These are phyloP conservation scores for Hypoxylon sp. DNA, from an alignment of 2,329 filamentous ascomycete genomes.

Conservation along the genomic window DNA sequence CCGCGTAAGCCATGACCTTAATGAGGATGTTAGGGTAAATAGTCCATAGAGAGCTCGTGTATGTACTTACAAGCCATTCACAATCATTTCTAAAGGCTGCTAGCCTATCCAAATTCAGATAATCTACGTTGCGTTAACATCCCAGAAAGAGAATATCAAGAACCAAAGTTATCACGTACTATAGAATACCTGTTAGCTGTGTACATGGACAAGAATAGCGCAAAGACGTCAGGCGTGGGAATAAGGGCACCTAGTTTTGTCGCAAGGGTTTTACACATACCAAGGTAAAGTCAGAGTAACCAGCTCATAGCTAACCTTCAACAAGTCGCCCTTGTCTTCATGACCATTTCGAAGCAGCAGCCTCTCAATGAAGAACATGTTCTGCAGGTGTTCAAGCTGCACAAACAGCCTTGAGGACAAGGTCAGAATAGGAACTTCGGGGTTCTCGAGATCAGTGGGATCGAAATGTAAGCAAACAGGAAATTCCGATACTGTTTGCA, in stretches of 20 bases:
- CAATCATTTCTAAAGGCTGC: conserved; percentile 60
- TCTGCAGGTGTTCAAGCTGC: conserved; percentile 67
- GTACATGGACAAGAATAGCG: neutral
- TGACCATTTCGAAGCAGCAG: conserved; percentile 65
- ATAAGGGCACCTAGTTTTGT: neutral
- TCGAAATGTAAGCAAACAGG: conserved; percentile 59
- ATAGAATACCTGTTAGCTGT: conserved; percentile 17
- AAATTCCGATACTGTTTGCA: conserved; percentile 54
- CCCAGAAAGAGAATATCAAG: no score
- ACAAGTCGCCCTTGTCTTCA: conserved; percentile 57
- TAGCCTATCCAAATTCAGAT: conserved; percentile 61
- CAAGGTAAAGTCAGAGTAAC: conserved; percentile 61
- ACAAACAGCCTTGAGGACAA: conserved; percentile 64
- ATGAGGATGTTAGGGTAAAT: conserved; percentile 7
- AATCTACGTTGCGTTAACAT: conserved; percentile 27
- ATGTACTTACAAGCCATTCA: conserved; percentile 63
- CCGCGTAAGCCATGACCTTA: conserved; percentile 66
- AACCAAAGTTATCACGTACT: no score
- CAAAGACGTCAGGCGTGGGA: neutral
- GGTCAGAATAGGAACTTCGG: conserved; percentile 48
- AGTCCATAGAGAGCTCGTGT: no score
- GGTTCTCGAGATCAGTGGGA: conserved; percentile 57
- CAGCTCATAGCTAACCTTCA: conserved; percentile 64
- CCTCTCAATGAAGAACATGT: conserved; percentile 71
- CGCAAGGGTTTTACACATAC: conserved; percentile 47